Conservation (phyloP, 306 rosid species). For the Carpinus viminea region DNA sequence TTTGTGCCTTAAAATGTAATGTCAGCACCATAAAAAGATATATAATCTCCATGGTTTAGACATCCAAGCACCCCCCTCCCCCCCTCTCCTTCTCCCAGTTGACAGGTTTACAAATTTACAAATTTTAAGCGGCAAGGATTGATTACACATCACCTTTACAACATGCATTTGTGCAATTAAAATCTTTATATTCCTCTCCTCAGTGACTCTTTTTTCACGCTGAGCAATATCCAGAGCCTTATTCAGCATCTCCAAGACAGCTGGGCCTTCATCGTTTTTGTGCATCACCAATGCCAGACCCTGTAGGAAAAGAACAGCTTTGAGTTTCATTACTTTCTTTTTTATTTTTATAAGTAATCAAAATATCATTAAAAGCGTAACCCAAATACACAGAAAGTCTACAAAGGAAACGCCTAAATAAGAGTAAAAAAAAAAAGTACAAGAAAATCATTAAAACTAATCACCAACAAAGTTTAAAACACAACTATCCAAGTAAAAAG, state of each 20-base stretch:
- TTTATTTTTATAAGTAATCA: too few relatives aligned
- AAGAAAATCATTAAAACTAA: too few relatives aligned
- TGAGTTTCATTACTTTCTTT: not conserved
- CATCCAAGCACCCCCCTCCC: constrained; percentile 3
- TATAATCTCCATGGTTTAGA: constrained; percentile 12
- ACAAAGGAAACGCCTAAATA: too few relatives aligned
- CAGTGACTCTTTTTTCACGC: constrained; percentile 60
- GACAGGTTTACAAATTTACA: not conserved
- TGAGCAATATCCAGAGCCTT: constrained; percentile 65
- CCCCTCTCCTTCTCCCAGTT: not conserved
- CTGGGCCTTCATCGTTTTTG: constrained; percentile 77
- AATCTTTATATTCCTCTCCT: constrained; percentile 83
- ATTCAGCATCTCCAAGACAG: constrained; percentile 69
- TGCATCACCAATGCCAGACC: constrained; percentile 90
- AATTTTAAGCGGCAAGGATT: not conserved
- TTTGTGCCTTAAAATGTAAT: constrained; percentile 3
- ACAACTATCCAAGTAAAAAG: too few relatives aligned
- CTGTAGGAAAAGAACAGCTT: constrained; percentile 40
- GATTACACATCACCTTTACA: constrained; percentile 57
- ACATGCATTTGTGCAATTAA: constrained; percentile 87
- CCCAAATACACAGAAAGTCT: too few relatives aligned
- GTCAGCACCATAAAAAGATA: constrained; percentile 11
- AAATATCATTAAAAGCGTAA: too few relatives aligned
- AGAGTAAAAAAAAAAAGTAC: too few relatives aligned
- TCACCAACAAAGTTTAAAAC: too few relatives aligned